Evolutionary conservation across 768 basidiomycete genomes (phyloP).

Genomic region (Suillus placidus): DNA sequence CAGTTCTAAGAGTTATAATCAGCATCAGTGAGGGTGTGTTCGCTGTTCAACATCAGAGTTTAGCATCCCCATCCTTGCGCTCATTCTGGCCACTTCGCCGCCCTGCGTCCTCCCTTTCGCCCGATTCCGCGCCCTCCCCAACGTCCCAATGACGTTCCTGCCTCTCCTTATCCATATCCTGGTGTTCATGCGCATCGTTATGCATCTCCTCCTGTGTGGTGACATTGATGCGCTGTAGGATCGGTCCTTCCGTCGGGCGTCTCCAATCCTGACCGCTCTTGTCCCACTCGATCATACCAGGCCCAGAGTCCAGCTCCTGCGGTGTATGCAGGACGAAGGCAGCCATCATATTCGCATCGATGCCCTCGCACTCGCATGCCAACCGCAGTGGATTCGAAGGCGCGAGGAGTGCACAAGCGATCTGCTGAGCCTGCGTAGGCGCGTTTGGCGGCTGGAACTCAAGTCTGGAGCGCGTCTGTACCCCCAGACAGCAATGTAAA

Average conservation of each 20-base stretch:
- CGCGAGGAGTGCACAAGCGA: slow-evolving; percentile 44
- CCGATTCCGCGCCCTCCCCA: not conserved
- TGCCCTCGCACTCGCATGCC: slow-evolving; percentile 30
- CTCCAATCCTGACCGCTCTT: slow-evolving; percentile 27
- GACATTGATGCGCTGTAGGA: slow-evolving; percentile 14
- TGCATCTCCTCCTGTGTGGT: slow-evolving; percentile 9
- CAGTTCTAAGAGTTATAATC: not conserved
- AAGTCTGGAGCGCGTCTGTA: slow-evolving; percentile 49
- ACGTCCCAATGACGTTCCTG: not conserved
- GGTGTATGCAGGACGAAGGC: slow-evolving; percentile 20
- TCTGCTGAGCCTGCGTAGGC: slow-evolving; percentile 42
- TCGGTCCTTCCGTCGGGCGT: slow-evolving; percentile 4
- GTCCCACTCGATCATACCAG: slow-evolving; percentile 22
- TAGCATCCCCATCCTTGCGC: slow-evolving; percentile 19
- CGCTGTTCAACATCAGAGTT: slow-evolving; percentile 20
- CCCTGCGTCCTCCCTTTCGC: not conserved
- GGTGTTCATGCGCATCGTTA: not conserved
- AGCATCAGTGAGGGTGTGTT: not conserved
- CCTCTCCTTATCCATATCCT: not conserved
- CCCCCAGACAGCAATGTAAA: slow-evolving; percentile 51
- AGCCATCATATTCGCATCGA: slow-evolving; percentile 23
- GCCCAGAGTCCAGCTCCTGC: slow-evolving; percentile 7
- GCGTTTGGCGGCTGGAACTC: slow-evolving; percentile 47
- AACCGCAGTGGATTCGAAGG: slow-evolving; percentile 25
- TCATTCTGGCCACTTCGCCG: not conserved